Conservation (phyloP, 352 stramenopile genomes). For the Phytophthora hybrid region DNA sequence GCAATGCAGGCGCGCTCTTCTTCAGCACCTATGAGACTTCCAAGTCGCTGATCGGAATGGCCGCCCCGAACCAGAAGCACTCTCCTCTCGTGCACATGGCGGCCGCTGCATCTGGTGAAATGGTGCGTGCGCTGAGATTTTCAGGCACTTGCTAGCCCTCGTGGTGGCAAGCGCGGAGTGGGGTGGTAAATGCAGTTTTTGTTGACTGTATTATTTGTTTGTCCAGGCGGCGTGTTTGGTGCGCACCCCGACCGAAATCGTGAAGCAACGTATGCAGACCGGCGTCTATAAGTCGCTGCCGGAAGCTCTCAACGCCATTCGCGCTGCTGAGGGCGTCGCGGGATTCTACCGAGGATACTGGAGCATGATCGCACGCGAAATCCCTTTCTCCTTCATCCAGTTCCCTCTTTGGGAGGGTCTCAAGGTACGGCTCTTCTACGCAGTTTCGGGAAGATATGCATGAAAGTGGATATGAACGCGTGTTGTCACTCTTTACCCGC, state of each 20-base stretch:
- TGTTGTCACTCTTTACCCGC: slow-evolving; percentile 4
- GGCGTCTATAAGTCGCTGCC: slow-evolving; percentile 84
- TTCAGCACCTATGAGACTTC: slow-evolving; percentile 93
- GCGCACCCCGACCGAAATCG: slow-evolving; percentile 98
- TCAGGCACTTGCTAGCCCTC: neutral
- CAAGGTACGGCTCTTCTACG: slow-evolving; percentile 73
- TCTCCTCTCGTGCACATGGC: slow-evolving; percentile 95
- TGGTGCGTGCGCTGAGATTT: slow-evolving; percentile 48
- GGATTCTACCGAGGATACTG: slow-evolving; percentile 98
- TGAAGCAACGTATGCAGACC: slow-evolving; percentile 99
- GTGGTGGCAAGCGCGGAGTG: neutral
- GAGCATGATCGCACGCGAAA: slow-evolving; percentile 98
- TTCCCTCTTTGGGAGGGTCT: slow-evolving; percentile 99
- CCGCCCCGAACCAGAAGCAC: slow-evolving; percentile 73
- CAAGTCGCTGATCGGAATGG: slow-evolving; percentile 75
- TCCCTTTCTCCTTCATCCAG: slow-evolving; percentile 99
- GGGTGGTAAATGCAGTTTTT: slow-evolving; percentile 10
- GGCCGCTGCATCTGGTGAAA: slow-evolving; percentile 95
- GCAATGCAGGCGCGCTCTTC: slow-evolving; percentile 84
- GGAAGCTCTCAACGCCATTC: slow-evolving; percentile 80
- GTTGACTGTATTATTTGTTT: neutral
- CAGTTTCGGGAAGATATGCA: neutral
- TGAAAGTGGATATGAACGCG: slow-evolving; percentile 8
- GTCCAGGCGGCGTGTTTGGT: slow-evolving; percentile 95
- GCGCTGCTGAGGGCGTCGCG: slow-evolving; percentile 72